phyloP scores from a whole-genome alignment of 371 early-diverging fungal species.

The Actinomortierella ambigua region DNA sequence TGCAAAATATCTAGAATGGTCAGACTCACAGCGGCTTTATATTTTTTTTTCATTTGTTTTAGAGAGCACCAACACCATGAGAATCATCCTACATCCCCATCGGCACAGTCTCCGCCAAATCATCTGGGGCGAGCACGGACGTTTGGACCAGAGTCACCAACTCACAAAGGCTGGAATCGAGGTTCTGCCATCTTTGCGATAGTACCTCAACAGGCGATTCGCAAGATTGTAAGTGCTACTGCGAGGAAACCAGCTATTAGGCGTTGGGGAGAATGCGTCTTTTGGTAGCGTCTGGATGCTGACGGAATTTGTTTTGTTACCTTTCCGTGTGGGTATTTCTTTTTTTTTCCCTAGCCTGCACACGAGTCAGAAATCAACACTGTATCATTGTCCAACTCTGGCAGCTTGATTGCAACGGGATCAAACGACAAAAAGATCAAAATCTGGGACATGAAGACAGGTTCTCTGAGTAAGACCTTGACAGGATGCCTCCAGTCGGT shows the following conservation, averaged over 20 bases:
- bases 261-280: background rate
- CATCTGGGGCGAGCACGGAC: too few species aligned
- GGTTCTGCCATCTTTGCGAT: constrained; percentile 41
- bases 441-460: constrained; percentile 81
- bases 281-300: background rate
- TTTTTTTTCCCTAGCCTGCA: constrained; percentile 47
- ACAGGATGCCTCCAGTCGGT: constrained; percentile 87
- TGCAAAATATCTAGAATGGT: too few species aligned
- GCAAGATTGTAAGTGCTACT: constrained; percentile 24
- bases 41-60: too few species aligned
- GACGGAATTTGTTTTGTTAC: too few species aligned
- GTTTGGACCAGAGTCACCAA: constrained; percentile 34
- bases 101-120: constrained; percentile 23
- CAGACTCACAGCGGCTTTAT: too few species aligned
- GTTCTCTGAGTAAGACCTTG: constrained; percentile 61
- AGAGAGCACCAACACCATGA: too few species aligned
- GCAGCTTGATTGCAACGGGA: constrained; percentile 84
- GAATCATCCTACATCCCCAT: constrained; percentile 1
- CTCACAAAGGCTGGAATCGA: constrained; percentile 32
- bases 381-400: constrained; percentile 76
- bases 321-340: too few species aligned
- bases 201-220: constrained; percentile 31
- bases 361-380: constrained; percentile 87
- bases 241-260: background rate
- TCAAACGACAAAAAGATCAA: constrained; percentile 87